phyloP scores from a whole-genome alignment of 2,329 filamentous ascomycete genomes.

The Aspergillus glaucus region DNA sequence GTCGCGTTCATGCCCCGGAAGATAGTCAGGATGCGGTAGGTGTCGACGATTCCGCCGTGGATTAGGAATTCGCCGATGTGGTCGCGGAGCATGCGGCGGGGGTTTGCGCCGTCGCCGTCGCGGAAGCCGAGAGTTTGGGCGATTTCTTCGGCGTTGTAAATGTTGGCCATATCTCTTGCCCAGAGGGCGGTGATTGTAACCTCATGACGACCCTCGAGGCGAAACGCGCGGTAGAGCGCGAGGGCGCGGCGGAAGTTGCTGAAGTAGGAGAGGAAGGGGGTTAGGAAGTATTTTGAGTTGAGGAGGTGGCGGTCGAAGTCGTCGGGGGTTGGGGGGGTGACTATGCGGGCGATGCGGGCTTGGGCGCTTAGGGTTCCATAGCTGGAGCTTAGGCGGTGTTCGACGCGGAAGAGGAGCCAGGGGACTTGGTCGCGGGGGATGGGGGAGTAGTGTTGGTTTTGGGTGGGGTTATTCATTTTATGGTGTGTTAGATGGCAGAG shows the following conservation, averaged over 20 bases:
- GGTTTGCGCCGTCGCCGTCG: background rate
- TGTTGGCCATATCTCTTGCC: background rate
- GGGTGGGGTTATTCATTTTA: too few species aligned
- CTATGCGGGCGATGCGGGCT: background rate
- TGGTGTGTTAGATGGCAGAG: background rate
- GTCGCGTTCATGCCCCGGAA: too few species aligned
- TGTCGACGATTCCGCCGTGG: too few species aligned
- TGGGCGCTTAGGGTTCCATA: background rate
- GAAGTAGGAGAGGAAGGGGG: background rate
- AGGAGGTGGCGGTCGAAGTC: background rate
- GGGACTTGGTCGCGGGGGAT: background rate
- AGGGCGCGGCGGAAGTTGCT: background rate
- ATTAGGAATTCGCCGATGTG: background rate
- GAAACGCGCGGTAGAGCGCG: background rate
- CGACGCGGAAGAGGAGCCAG: background rate
- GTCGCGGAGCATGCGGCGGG: background rate
- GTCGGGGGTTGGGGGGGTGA: background rate
- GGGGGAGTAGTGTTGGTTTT: background rate
- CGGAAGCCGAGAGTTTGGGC: background rate
- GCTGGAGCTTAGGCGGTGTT: background rate
- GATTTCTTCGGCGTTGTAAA: background rate
- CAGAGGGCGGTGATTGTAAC: background rate
- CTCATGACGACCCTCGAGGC: background rate
- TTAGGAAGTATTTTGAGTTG: too few species aligned
- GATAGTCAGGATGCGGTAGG: too few species aligned